These are phyloP conservation scores for Ustilago tritici DNA, from an alignment of 1,284 basidiomycete genomes.

Conservation along the genomic window DNA sequence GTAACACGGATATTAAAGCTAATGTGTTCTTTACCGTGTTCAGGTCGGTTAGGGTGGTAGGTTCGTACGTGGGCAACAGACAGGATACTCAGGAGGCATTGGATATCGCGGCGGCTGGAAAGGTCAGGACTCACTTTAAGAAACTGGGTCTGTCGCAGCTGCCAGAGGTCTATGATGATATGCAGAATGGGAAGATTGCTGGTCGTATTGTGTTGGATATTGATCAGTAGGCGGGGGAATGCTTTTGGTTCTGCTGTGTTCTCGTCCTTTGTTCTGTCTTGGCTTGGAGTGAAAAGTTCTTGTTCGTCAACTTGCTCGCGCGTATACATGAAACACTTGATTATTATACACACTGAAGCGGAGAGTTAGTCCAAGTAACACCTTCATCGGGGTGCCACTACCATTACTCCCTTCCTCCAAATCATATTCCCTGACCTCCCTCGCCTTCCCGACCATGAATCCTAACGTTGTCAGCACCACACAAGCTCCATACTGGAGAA, in stretches of 20 bases:
- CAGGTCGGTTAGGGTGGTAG: constrained; percentile 77
- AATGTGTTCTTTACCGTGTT: constrained; percentile 77
- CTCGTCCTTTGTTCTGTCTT: background rate
- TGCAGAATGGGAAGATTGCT: constrained; percentile 75
- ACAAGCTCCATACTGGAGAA: constrained; percentile 19
- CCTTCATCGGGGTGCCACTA: background rate
- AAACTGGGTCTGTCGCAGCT: constrained; percentile 75
- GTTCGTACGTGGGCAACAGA: constrained; percentile 78
- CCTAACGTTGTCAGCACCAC: constrained; percentile 10
- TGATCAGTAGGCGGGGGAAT: constrained; percentile 34
- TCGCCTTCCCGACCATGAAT: constrained; percentile 6
- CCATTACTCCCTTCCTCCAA: constrained; percentile 5
- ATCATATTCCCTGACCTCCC: background rate
- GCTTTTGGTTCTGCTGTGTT: background rate
- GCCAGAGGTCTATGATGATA: constrained; percentile 73
- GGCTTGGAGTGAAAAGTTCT: background rate
- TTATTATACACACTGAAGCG: background rate
- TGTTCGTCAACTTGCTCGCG: background rate
- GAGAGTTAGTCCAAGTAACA: background rate
- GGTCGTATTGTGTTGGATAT: constrained; percentile 77
- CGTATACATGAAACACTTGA: background rate
- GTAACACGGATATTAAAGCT: constrained; percentile 75
- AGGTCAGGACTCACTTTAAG: constrained; percentile 76
- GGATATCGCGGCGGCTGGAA: constrained; percentile 77
- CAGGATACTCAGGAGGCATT: constrained; percentile 73